Percentiles rank a stretch among this genome's conserved stretches.
Conservation (phyloP, 2,329 filamentous ascomycete genomes). For the Tolypocladium pustulatum region DNA sequence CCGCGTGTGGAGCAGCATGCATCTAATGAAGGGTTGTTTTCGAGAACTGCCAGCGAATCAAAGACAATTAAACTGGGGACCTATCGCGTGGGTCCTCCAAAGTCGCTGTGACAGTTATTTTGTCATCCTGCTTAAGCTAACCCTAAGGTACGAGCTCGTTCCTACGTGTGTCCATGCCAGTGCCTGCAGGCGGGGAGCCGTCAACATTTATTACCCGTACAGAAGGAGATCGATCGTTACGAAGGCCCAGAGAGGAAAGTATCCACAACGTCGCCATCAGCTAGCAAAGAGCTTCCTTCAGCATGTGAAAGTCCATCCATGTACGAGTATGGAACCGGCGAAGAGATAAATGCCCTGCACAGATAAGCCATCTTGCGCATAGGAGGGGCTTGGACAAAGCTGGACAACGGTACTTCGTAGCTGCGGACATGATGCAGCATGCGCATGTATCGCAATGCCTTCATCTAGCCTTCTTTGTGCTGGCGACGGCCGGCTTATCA, state of each 20-base stretch:
- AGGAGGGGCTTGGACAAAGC: not conserved
- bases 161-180: too few species aligned
- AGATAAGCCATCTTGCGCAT: not conserved
- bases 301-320: not conserved
- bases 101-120: not conserved
- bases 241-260: not conserved
- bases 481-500: slow-evolving; percentile 14
- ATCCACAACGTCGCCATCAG: not conserved
- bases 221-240: not conserved
- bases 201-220: not conserved
- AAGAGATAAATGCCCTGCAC: not conserved
- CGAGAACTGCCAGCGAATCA: not conserved
- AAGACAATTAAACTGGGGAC: not conserved
- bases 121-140: not conserved
- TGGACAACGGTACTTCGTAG: not conserved
- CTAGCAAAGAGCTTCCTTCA: not conserved
- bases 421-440: not conserved
- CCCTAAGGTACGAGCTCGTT: not conserved
- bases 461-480: slow-evolving; percentile 17
- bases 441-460: not conserved
- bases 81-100: not conserved
- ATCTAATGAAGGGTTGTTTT: not conserved
- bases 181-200: not conserved
- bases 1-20: not conserved
- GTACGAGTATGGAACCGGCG: too few species aligned